These are phyloP conservation scores for Acanthamoeba rhysodes DNA, from an alignment of 208 protist species.

Conservation along the genomic window DNA sequence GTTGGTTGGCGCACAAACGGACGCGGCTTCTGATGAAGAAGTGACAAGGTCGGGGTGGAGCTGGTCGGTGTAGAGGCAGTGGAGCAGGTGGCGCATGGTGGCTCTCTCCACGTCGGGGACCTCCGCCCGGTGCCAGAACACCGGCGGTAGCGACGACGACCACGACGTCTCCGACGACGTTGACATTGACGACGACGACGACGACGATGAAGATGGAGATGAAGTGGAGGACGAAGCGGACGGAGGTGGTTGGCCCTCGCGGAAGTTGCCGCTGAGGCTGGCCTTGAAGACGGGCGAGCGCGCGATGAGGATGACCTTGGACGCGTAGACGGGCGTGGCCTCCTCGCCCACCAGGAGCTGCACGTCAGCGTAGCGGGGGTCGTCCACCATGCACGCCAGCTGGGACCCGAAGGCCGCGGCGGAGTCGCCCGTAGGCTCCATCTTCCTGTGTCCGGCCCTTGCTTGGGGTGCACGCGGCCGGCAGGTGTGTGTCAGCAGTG, in stretches of 20 bases:
- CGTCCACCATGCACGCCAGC: neutral
- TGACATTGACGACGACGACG: neutral
- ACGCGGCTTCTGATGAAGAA: no score
- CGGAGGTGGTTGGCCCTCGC: neutral
- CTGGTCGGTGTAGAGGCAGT: neutral
- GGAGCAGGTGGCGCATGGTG: neutral
- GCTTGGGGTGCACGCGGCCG: no score
- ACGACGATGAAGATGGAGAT: neutral
- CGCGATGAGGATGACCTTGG: neutral
- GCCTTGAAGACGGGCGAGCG: neutral
- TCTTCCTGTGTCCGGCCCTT: no score
- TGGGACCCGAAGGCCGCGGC: neutral
- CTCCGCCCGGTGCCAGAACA: neutral
- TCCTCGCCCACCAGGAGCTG: neutral
- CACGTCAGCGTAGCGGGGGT: neutral
- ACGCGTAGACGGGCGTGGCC: neutral
- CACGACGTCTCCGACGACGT: neutral
- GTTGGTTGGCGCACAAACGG: no score
- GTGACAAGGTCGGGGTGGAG: neutral
- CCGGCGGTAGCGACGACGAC: neutral
- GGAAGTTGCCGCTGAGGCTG: neutral
- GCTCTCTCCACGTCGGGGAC: neutral
- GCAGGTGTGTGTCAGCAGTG: no score
- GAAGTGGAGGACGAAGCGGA: neutral
- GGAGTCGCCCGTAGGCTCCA: no score